Percentiles rank a stretch among this genome's conserved stretches.
Evolutionary conservation across 345 rosid genomes (phyloP).

Genomic region (Lepidium sativum): DNA sequence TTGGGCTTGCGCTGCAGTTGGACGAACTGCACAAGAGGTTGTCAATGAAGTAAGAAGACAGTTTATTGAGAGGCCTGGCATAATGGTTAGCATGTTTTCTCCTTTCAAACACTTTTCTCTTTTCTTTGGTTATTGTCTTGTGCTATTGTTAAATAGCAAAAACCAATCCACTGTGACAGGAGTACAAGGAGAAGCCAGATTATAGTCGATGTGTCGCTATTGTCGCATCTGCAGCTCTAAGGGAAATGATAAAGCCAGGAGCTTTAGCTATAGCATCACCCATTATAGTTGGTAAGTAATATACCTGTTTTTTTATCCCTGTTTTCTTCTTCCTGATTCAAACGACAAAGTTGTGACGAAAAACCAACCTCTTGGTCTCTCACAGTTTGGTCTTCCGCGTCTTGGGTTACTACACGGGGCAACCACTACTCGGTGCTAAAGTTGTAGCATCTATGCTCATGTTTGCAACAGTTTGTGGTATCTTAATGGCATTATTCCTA

Average conservation of each 20-base stretch:
- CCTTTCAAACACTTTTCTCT: background rate
- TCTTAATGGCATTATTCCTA: slow-evolving; percentile 97
- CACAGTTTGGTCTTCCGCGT: slow-evolving; percentile 70
- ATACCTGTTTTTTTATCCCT: background rate
- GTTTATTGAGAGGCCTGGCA: slow-evolving; percentile 97
- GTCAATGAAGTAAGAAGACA: slow-evolving; percentile 98
- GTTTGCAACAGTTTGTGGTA: slow-evolving; percentile 97
- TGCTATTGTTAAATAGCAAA: background rate
- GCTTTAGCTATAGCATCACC: slow-evolving; percentile 91
- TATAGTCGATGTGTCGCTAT: slow-evolving; percentile 98
- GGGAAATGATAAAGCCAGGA: slow-evolving; percentile 98
- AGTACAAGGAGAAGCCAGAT: slow-evolving; percentile 94
- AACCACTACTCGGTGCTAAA: slow-evolving; percentile 91
- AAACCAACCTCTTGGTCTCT: slow-evolving; percentile 7
- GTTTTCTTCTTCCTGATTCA: background rate
- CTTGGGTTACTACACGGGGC: slow-evolving; percentile 84
- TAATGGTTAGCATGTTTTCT: slow-evolving; percentile 54
- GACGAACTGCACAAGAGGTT: slow-evolving; percentile 99
- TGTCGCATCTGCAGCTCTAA: slow-evolving; percentile 91
- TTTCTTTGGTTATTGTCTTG: background rate
- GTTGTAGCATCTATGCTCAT: slow-evolving; percentile 89
- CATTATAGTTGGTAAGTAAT: slow-evolving; percentile 53
- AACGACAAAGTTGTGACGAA: background rate
- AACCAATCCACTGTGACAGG: slow-evolving; percentile 35
- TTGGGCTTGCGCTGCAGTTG: slow-evolving; percentile 97